Evolutionary conservation across 148 eudicot genomes (phyloP).

Genomic region (Camellia sinensis): DNA sequence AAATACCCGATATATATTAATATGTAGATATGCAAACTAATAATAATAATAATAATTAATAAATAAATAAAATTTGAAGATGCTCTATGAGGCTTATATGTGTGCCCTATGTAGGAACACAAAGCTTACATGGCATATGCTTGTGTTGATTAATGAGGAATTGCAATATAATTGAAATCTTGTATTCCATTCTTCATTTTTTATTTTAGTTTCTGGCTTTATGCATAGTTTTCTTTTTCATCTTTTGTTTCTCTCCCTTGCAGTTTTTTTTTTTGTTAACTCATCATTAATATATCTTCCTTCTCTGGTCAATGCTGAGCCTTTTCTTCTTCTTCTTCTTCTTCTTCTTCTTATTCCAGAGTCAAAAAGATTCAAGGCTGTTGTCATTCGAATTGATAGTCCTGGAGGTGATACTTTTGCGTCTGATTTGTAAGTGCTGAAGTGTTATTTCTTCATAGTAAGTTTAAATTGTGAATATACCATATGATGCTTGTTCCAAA

Average conservation of each 20-base stretch:
- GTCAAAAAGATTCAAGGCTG: constrained; percentile 80
- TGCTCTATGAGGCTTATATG: no score
- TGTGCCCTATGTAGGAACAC: no score
- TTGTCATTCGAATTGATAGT: constrained; percentile 80
- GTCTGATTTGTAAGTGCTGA: constrained; percentile 81
- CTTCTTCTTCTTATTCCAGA: constrained; percentile 36
- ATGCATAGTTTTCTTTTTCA: neutral
- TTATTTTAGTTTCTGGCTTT: neutral
- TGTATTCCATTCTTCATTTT: neutral
- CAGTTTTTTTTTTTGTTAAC: neutral
- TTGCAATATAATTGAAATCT: neutral
- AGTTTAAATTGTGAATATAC: neutral
- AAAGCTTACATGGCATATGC: neutral
- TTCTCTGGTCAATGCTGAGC: neutral
- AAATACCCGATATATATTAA: no score
- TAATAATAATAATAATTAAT: no score
- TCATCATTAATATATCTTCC: neutral
- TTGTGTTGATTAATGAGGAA: neutral
- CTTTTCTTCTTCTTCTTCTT: neutral
- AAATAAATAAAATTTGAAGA: no score
- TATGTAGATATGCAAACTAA: no score
- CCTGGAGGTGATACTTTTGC: constrained; percentile 99
- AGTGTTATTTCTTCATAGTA: neutral
- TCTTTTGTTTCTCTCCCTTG: neutral
- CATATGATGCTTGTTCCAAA: neutral